phyloP scores from a whole-genome alignment of 768 basidiomycete genomes.

The Amanita molliuscula region DNA sequence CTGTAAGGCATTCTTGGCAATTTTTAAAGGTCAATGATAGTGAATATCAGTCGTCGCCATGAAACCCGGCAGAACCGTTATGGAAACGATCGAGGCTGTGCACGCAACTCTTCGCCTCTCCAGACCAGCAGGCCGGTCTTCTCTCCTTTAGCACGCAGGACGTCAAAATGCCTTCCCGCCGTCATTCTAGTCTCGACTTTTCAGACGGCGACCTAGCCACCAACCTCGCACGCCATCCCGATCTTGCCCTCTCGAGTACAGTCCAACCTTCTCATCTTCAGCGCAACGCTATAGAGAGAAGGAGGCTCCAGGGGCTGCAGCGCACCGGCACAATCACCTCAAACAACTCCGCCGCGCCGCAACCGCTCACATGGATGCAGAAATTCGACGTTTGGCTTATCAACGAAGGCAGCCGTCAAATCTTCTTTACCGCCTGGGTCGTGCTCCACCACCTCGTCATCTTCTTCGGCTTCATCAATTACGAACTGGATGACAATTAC shows the following conservation, averaged over 20 bases:
- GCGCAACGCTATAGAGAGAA: conserved; percentile 81
- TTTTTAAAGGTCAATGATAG: no score
- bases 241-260: conserved; percentile 23
- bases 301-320: conserved; percentile 81
- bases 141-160: conserved; percentile 27
- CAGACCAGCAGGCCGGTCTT: conserved; percentile 14
- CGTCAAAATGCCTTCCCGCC: conserved; percentile 26
- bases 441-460: conserved; percentile 73
- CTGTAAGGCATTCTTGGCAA: no score
- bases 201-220: conserved; percentile 34
- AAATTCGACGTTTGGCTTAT: conserved; percentile 77
- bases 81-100: no score
- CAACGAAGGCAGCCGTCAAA: conserved; percentile 72
- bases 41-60: no score
- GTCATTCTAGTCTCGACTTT: conserved; percentile 60
- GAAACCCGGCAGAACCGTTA: no score
- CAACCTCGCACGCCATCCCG: conserved; percentile 44
- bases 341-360: conserved; percentile 16
- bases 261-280: conserved; percentile 43
- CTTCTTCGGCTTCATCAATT: conserved; percentile 68
- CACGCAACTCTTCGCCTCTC: neutral
- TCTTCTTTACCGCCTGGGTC: conserved; percentile 78
- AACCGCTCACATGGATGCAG: conserved; percentile 31
- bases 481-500: conserved; percentile 72
- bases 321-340: conserved; percentile 35